A percentile compares a stretch with the other conserved stretches of the same genome.
Conservation (phyloP, 768 basidiomycete species). For the Phylloporus arenicola region DNA sequence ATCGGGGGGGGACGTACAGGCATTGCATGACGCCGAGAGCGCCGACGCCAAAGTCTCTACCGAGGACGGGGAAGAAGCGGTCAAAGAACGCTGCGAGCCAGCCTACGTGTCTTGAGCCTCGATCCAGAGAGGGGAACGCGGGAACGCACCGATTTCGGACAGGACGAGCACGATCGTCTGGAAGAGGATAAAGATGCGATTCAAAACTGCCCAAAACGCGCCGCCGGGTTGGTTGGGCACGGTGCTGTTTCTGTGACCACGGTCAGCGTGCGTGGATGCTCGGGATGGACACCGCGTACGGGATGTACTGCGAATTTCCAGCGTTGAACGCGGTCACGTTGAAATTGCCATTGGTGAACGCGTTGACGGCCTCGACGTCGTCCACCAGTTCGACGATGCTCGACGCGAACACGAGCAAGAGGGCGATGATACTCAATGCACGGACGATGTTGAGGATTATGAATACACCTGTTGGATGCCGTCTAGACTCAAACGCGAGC, state of each 20-base stretch:
- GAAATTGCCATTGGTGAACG: slow-evolving; percentile 42
- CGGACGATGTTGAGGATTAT: slow-evolving; percentile 76
- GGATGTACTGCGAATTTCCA: slow-evolving; percentile 75
- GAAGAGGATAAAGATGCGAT: slow-evolving; percentile 79
- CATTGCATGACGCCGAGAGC: slow-evolving; percentile 84
- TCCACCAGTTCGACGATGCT: slow-evolving; percentile 69
- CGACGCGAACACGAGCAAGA: slow-evolving; percentile 77
- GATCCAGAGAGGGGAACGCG: background rate
- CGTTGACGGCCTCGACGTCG: slow-evolving; percentile 72
- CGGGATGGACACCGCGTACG: slow-evolving; percentile 34
- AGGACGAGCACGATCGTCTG: slow-evolving; percentile 68
- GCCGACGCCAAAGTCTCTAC: slow-evolving; percentile 78
- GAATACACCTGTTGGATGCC: slow-evolving; percentile 42
- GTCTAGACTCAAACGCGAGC: background rate
- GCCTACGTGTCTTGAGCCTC: slow-evolving; percentile 25
- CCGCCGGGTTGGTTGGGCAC: slow-evolving; percentile 94
- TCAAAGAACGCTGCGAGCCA: slow-evolving; percentile 79
- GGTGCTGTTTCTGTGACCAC: slow-evolving; percentile 54
- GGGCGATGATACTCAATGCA: slow-evolving; percentile 65
- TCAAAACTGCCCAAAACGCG: slow-evolving; percentile 85
- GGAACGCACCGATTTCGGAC: slow-evolving; percentile 36
- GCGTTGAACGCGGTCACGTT: slow-evolving; percentile 33
- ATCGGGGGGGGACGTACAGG: slow-evolving; percentile 44
- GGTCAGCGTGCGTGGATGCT: background rate
- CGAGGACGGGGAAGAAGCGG: slow-evolving; percentile 89